phyloP scores from a whole-genome alignment of 2,329 filamentous ascomycete genomes.

The Colletotrichum coccodes region DNA sequence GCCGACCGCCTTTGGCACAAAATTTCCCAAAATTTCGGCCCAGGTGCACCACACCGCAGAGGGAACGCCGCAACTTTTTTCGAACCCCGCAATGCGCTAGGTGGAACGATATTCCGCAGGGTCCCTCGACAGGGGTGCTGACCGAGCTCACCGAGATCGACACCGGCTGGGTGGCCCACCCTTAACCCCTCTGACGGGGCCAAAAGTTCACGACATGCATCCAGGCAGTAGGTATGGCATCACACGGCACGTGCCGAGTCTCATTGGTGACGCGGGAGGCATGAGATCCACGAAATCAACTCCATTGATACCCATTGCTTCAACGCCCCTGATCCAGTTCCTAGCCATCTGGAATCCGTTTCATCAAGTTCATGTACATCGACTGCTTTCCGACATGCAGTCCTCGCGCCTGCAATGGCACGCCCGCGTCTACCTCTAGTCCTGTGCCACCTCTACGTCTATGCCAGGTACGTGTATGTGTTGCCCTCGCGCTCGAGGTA shows the following conservation, averaged over 20 bases:
- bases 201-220: too few relatives aligned
- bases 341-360: neutral
- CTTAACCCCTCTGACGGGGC: neutral
- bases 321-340: neutral
- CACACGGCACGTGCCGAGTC: neutral
- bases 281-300: neutral
- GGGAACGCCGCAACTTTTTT: slow-evolving; percentile 32
- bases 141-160: neutral
- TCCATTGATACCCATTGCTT: neutral
- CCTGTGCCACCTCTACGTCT: slow-evolving; percentile 27
- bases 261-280: neutral
- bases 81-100: slow-evolving; percentile 36
- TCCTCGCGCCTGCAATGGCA: neutral
- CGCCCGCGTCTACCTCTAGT: slow-evolving; percentile 5
- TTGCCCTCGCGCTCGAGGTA: slow-evolving; percentile 86
- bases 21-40: slow-evolving; percentile 32
- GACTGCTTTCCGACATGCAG: neutral
- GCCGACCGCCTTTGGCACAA: slow-evolving; percentile 33
- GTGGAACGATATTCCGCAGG: slow-evolving; percentile 35
- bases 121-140: slow-evolving; percentile 4
- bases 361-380: neutral
- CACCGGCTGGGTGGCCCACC: neutral
- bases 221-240: too few relatives aligned
- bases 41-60: neutral
- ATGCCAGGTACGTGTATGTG: slow-evolving; percentile 77